Percentiles rank a stretch among this genome's conserved stretches.
These are phyloP conservation scores for Nakataea oryzae DNA, from an alignment of 2,329 filamentous ascomycete genomes.

Conservation along the genomic window DNA sequence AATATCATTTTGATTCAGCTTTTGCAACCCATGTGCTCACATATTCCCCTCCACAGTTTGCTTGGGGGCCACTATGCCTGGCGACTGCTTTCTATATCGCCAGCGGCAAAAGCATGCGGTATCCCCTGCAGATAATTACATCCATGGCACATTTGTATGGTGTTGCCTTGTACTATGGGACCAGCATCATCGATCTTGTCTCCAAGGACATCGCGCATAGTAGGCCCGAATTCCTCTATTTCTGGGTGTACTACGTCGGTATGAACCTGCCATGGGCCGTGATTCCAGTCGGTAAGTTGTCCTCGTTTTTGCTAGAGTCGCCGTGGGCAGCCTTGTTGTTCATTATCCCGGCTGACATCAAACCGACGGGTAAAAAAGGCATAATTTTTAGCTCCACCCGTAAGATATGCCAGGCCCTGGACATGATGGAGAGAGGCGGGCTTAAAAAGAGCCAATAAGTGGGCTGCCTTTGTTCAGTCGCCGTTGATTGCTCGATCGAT, in stretches of 20 bases:
- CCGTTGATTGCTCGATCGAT: not conserved
- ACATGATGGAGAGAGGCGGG: not conserved
- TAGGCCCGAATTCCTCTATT: conserved; percentile 50
- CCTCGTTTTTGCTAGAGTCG: not conserved
- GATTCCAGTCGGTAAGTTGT: conserved; percentile 38
- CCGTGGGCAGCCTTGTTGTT: not conserved
- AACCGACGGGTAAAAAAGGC: not conserved
- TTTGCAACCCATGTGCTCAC: not conserved
- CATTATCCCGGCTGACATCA: not conserved
- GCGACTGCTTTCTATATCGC: conserved; percentile 35
- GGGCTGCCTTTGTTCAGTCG: not conserved
- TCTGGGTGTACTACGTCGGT: conserved; percentile 52
- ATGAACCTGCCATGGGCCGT: conserved; percentile 52
- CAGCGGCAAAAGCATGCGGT: conserved; percentile 29
- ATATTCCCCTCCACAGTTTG: conserved; percentile 24
- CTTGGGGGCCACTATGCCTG: conserved; percentile 49
- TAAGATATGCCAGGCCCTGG: conserved; percentile 2
- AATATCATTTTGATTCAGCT: not conserved
- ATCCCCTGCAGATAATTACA: conserved; percentile 39
- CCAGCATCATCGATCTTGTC: conserved; percentile 37
- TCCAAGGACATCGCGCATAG: conserved; percentile 37
- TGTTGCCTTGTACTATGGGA: conserved; percentile 51
- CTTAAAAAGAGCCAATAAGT: not conserved
- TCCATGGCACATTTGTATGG: conserved; percentile 49
- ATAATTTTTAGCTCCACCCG: conserved; percentile 4